Percentiles rank a stretch among this genome's conserved stretches.
phyloP scores from a whole-genome alignment of 2,329 filamentous ascomycete genomes.

The Calonectria pteridis region DNA sequence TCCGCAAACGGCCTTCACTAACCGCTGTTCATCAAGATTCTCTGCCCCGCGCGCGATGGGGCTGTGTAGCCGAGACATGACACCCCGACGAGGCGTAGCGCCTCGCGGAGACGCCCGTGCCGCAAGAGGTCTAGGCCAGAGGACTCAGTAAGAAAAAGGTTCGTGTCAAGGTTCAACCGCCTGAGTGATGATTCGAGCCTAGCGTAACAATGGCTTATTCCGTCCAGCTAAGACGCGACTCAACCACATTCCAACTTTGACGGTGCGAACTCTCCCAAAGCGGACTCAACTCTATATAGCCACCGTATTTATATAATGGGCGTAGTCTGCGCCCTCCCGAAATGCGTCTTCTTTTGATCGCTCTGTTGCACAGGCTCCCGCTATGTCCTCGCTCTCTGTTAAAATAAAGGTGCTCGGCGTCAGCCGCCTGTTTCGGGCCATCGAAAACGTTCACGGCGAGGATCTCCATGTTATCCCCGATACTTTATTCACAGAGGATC shows the following conservation, averaged over 20 bases:
- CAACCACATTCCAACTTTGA: not conserved
- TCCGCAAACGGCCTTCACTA: not conserved
- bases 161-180: not conserved
- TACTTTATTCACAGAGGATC: slow-evolving; percentile 1
- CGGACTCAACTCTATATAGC: not conserved
- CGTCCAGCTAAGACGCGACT: not conserved
- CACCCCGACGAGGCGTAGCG: not conserved
- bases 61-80: not conserved
- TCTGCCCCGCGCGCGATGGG: not conserved
- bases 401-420: slow-evolving; percentile 9
- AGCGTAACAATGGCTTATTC: not conserved
- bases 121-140: not conserved
- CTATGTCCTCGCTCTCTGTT: not conserved
- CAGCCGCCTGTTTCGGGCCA: not conserved
- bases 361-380: not conserved
- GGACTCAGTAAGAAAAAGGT: not conserved
- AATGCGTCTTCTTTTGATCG: not conserved
- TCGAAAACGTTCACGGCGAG: not conserved
- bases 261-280: not conserved
- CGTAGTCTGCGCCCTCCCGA: not conserved
- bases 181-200: not conserved
- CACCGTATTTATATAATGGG: slow-evolving; percentile 6
- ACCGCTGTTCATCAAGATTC: not conserved
- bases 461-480: not conserved
- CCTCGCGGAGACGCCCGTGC: not conserved